Evolutionary conservation across 1,139 yeast species (phyloP), one percentile per base, ranked within the genome.

Genomic region (Yamadazyma siamensis): DNA sequence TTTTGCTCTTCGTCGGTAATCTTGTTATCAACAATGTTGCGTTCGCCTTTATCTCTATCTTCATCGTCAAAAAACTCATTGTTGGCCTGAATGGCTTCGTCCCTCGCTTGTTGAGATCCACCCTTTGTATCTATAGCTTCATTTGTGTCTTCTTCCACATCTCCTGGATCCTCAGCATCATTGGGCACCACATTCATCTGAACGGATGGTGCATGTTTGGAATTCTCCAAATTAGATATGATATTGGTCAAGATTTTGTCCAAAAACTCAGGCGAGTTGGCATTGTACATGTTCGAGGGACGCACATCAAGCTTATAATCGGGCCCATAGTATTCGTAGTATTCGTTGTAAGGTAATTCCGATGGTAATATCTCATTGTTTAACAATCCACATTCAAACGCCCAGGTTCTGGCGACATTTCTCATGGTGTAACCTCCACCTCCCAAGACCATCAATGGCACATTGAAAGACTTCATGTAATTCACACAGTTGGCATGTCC

Each of bases 371-470:
- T 58, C 39, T 81, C 85, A 49, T 87, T 84, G 49, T 87, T 89
- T 44, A 89, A 67, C 35, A 91, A 65, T 13, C 96, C 96, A 4
- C 96, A 81, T 61, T 91, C 98, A 53, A 75, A 89, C 24, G 96
- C 80, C 98, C 98, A 91, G 6, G 96, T 81, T 49, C 97, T 72
- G 20, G 96, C 88, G 27, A 91, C 98, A 56, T 91, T 91, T 56
- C 97, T 75, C 84, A 91, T 91, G 12, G 97, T 91, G 60, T 91
- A 91, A 19, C 98, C 98, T 33, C 98, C 98, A 21, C 98, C 98
- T 16, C 98, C 98, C 10, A 91, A 61, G 9, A 91, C 96, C 56
- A 91, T 65, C 76, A 87, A 69, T 5, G 97, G 97, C 3, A 91
- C 65, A 5, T 89, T 88, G 56, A 89, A 89, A 14, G 89, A 75